phyloP scores from a whole-genome alignment of 164 flowering plant species.

The Liquidambar formosana region DNA sequence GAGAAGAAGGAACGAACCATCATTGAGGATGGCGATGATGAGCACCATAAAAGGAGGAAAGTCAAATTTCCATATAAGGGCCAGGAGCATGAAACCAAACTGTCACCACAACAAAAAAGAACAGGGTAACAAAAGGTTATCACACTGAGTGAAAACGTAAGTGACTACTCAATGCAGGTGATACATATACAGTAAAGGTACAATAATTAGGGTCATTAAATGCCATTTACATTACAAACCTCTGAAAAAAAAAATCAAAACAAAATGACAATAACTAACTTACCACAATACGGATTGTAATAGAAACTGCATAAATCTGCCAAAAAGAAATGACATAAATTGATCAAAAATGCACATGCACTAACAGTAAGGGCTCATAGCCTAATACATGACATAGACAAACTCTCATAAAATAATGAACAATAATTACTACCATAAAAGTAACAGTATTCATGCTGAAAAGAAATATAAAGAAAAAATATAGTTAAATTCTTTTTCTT shows the following conservation, averaged over 20 bases:
- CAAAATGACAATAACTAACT: slow-evolving; percentile 16
- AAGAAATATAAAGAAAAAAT: too few species aligned
- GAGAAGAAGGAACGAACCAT: slow-evolving; percentile 45
- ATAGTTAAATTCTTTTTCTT: too few species aligned
- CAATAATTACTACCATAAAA: background rate
- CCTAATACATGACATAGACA: too few species aligned
- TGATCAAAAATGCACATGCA: background rate
- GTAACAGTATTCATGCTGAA: background rate
- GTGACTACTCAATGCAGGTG: background rate
- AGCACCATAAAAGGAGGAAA: slow-evolving; percentile 97
- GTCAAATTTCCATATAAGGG: slow-evolving; percentile 85
- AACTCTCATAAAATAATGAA: too few species aligned
- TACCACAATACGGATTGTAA: slow-evolving; percentile 95
- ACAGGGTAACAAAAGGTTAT: background rate
- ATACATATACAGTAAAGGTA: too few species aligned
- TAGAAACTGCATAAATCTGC: slow-evolving; percentile 95
- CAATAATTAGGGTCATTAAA: background rate
- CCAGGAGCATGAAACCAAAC: slow-evolving; percentile 90
- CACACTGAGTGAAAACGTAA: background rate
- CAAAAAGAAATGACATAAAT: background rate
- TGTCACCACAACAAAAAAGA: slow-evolving; percentile 27
- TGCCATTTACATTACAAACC: background rate
- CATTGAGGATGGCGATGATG: slow-evolving; percentile 87
- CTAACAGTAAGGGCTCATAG: too few species aligned
- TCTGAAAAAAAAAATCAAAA: background rate